phyloP scores from a whole-genome alignment of 768 basidiomycete genomes.

The Leucogyrophana mollusca region DNA sequence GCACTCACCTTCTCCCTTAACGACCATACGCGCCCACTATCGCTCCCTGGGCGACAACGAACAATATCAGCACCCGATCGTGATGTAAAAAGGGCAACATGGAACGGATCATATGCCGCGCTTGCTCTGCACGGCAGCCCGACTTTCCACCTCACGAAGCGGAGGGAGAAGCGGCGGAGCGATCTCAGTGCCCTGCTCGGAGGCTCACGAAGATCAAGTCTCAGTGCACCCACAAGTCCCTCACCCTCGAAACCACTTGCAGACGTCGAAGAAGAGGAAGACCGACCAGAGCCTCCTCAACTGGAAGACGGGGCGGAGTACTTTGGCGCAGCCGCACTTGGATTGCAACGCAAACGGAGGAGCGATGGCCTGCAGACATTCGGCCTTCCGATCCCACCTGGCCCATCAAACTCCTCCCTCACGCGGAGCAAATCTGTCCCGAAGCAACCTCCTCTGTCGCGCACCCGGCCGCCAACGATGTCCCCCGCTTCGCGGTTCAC shows the following conservation, averaged over 20 bases:
- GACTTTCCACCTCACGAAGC: slow-evolving; percentile 39
- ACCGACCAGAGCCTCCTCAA: slow-evolving; percentile 16
- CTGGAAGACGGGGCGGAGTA: slow-evolving; percentile 23
- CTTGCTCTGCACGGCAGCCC: slow-evolving; percentile 45
- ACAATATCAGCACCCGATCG: slow-evolving; percentile 17
- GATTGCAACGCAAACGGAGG: slow-evolving; percentile 53
- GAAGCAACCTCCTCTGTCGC: slow-evolving; percentile 7
- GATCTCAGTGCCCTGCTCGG: slow-evolving; percentile 51
- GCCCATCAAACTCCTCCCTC: slow-evolving; percentile 10
- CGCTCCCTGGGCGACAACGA: slow-evolving; percentile 33
- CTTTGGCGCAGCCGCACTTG: slow-evolving; percentile 65
- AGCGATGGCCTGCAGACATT: slow-evolving; percentile 50
- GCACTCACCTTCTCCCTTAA: slow-evolving; percentile 23
- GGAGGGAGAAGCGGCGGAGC: slow-evolving; percentile 52
- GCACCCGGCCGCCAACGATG: slow-evolving; percentile 30
- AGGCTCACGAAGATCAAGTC: slow-evolving; percentile 23
- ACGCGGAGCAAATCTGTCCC: slow-evolving; percentile 7
- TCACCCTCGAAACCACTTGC: slow-evolving; percentile 19
- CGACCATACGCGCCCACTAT: slow-evolving; percentile 42
- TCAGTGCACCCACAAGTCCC: slow-evolving; percentile 43
- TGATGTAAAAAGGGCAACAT: slow-evolving; percentile 62
- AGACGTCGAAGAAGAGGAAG: slow-evolving; percentile 43
- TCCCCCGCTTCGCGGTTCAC: slow-evolving; percentile 62
- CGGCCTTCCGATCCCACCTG: slow-evolving; percentile 31
- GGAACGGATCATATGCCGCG: slow-evolving; percentile 67